Evolutionary conservation across 2,329 filamentous ascomycete genomes (phyloP), one percentile per base, ranked within the genome.

Genomic region (Hypoxylon sp.): DNA sequence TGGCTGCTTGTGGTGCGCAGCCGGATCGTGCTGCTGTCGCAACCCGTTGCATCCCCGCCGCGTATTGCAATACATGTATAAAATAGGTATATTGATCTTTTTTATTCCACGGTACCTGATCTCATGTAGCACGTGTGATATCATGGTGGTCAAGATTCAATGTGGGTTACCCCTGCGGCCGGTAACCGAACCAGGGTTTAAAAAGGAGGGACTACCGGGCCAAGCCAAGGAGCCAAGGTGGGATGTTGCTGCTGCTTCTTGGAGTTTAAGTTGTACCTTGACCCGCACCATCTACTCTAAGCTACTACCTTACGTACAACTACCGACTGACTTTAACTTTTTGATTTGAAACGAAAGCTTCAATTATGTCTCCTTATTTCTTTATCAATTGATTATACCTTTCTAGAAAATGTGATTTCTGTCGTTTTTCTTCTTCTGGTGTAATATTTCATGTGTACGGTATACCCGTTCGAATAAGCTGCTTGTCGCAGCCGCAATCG

Each of bases 201-300:
- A 42, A 20, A 51, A 55, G 41, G 34, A 36, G 43, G 43, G 53
- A 43, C 38, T 32, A 16, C 35, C 44, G 48, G 40, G 25, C 51
- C 53, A 57, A 57, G 46, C 49, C 50, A 53, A 53, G 37, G 21
- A 16, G n/a, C n/a, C n/a, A n/a, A n/a, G n/a, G n/a, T n/a, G n/a
- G n/a, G n/a, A n/a, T n/a, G n/a, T n/a, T n/a, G n/a, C n/a, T n/a
- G n/a, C n/a, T n/a, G n/a, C n/a, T n/a, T n/a, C n/a, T n/a, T n/a
- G n/a, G n/a, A n/a, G n/a, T n/a, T n/a, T n/a, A n/a, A n/a, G n/a
- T n/a, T n/a, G n/a, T n/a, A n/a, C n/a, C n/a, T n/a, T n/a, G n/a
- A n/a, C n/a, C n/a, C n/a, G n/a, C n/a, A n/a, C n/a, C n/a, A n/a
- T n/a, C n/a, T n/a, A n/a, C n/a, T n/a, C n/a, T n/a, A n/a, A n/a